Base-by-base conservation (phyloP, 2,329 filamentous ascomycete species). In the Gnomoniopsis smithogilvyi region DNA sequence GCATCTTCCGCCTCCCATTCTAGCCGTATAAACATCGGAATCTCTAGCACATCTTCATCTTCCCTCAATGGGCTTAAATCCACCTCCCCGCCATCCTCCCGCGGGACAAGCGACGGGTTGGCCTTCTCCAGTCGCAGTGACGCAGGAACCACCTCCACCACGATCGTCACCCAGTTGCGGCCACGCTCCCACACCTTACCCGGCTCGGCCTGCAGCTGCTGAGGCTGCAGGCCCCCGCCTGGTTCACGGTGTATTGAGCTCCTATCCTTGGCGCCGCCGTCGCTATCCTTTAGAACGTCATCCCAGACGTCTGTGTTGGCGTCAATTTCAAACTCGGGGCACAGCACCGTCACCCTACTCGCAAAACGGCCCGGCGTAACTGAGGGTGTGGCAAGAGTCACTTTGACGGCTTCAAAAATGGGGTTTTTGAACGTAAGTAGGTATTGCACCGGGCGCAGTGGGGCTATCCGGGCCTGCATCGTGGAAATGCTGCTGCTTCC, bases 121-220 rank as follows among this genome's bases (percentile, higher is more conserved):
- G 17, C 48, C 60, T 54, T 67, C 34, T 78, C 76, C 1, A 76
- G 65, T 41, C 72, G 71, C 22, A 87, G 70, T 48, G 79, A 81
- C 0, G 85, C 78, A 1, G 93, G 84, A 0, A 97, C 84, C 15
- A 99, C 89, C 72, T 99, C 95, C 26, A 99, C 80, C 21, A 97
- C 90, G 12, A 99, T 91, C 64, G 88, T 95, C 17, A 95, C 95
- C 91, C 93, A 97, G 72, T 98, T 99, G 38, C 93, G 82, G 0
- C 93, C 94, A 56, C 88, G 85, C 64, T 97, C 93, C 90, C 92
- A 99, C n/a, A 98, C 87, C 74, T 98, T 98, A 54, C 94, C 95
- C 0, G 91, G 91, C 72, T 96, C 92, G 17, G 90, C 85, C 68
- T 85, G 86, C 51, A 85, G 82, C 53, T 77, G 80, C 45, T 75